A percentile compares a stretch with the other conserved stretches of the same genome.
Conservation (phyloP, 2,329 filamentous ascomycete species). For the Sporothrix humicola region DNA sequence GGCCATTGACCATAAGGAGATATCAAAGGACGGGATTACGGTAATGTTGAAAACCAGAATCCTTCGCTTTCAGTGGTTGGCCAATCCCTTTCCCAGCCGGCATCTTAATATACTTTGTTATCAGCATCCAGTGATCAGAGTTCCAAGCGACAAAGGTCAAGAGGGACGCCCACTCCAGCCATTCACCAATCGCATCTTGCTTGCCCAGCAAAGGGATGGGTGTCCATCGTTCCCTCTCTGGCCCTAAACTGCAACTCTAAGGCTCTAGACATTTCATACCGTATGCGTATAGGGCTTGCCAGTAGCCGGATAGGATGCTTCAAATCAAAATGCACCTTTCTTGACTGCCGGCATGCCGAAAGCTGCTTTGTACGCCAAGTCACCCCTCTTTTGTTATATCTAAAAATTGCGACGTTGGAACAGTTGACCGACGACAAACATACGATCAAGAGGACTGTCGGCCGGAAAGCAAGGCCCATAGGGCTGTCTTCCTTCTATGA, state of each 20-base stretch:
- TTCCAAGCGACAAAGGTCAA: neutral
- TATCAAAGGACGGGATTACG: no score
- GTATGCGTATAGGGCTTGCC: neutral
- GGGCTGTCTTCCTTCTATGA: conserved; percentile 1
- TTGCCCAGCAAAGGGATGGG: neutral
- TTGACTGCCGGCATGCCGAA: no score
- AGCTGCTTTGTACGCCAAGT: neutral
- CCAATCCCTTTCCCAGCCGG: neutral
- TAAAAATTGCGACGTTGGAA: neutral
- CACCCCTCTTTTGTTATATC: neutral
- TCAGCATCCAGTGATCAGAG: neutral
- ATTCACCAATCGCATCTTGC: conserved; percentile 19
- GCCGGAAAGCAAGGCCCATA: neutral
- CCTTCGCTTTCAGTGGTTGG: neutral
- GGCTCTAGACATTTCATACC: neutral
- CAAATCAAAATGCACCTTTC: no score
- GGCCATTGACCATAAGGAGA: no score
- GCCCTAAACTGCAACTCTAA: neutral
- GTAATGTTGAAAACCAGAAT: neutral
- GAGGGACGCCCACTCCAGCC: neutral
- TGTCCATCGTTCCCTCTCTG: neutral
- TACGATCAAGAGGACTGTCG: neutral
- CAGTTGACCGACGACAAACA: neutral
- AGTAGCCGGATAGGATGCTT: neutral
- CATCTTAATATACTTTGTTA: conserved; percentile 6